Percentiles rank a stretch among this genome's conserved stretches.
phyloP scores from a whole-genome alignment of 1,284 basidiomycete species.

The Trichosporon sp. region DNA sequence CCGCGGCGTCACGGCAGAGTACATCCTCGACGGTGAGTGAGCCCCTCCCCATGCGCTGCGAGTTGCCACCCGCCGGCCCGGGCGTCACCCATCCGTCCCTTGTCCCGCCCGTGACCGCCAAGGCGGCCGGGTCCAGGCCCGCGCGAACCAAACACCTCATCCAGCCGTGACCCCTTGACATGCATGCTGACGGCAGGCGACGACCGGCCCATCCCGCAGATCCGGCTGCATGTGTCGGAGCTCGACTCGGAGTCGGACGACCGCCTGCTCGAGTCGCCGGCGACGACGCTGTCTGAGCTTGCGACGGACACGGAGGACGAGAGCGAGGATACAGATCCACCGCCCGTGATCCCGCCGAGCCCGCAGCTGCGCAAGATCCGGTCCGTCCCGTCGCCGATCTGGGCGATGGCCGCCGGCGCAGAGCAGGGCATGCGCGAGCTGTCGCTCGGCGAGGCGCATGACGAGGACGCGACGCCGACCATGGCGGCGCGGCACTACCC shows the following conservation, averaged over 20 bases:
- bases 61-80: not conserved
- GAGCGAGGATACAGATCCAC: not conserved
- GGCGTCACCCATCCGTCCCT: not conserved
- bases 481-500: not conserved
- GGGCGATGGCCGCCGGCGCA: constrained; percentile 37
- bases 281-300: constrained; percentile 14
- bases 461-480: constrained; percentile 11
- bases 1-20: constrained; percentile 44
- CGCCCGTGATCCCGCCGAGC: constrained; percentile 29
- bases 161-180: not conserved
- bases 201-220: constrained; percentile 43
- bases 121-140: not conserved
- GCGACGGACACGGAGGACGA: constrained; percentile 28
- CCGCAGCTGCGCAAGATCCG: constrained; percentile 33
- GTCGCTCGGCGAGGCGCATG: constrained; percentile 30
- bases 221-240: constrained; percentile 37
- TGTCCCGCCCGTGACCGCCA: not conserved
- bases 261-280: constrained; percentile 12
- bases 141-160: not conserved
- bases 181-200: constrained; percentile 33
- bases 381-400: constrained; percentile 43
- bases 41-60: not conserved
- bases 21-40: constrained; percentile 45
- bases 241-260: not conserved
- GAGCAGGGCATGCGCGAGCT: constrained; percentile 32